Evolutionary conservation across 108 stramenopile genomes (phyloP).

Genomic region (Nannochloropsis salina): DNA sequence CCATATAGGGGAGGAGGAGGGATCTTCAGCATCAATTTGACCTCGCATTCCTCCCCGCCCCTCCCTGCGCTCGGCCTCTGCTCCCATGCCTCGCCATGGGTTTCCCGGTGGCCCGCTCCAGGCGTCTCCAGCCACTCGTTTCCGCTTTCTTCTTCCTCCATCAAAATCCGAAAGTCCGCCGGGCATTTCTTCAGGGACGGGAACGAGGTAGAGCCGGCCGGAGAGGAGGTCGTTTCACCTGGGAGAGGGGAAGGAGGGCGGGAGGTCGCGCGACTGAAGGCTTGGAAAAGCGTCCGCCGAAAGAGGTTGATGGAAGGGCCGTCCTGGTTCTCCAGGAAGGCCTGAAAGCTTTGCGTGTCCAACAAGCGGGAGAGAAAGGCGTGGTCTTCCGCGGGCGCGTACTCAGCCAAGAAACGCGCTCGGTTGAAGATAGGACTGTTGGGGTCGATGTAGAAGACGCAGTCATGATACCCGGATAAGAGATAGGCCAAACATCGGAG

Average conservation of each 20-base stretch:
- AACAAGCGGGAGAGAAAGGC: slow-evolving; percentile 33
- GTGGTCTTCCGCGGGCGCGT: slow-evolving; percentile 25
- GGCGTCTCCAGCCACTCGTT: background rate
- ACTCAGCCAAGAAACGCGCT: slow-evolving; percentile 30
- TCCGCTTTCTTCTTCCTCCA: background rate
- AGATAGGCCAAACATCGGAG: slow-evolving; percentile 34
- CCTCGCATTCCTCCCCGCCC: background rate
- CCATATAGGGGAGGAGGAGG: background rate
- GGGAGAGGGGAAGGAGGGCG: background rate
- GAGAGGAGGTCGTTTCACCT: background rate
- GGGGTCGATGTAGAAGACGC: slow-evolving; percentile 39
- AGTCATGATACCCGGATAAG: slow-evolving; percentile 37
- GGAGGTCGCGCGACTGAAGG: slow-evolving; percentile 2
- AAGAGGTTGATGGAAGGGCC: slow-evolving; percentile 26
- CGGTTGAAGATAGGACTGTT: slow-evolving; percentile 39
- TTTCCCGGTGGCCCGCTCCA: background rate
- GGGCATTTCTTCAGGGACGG: background rate
- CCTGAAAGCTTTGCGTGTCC: slow-evolving; percentile 38
- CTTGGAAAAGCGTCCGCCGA: slow-evolving; percentile 27
- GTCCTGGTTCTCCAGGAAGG: slow-evolving; percentile 43
- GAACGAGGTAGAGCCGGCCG: background rate
- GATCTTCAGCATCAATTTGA: background rate
- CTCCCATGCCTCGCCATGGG: background rate
- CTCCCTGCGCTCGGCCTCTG: background rate
- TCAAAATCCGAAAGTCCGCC: slow-evolving; percentile 5